Conservation (phyloP, 306 rosid species). For the Castanea sativa region DNA sequence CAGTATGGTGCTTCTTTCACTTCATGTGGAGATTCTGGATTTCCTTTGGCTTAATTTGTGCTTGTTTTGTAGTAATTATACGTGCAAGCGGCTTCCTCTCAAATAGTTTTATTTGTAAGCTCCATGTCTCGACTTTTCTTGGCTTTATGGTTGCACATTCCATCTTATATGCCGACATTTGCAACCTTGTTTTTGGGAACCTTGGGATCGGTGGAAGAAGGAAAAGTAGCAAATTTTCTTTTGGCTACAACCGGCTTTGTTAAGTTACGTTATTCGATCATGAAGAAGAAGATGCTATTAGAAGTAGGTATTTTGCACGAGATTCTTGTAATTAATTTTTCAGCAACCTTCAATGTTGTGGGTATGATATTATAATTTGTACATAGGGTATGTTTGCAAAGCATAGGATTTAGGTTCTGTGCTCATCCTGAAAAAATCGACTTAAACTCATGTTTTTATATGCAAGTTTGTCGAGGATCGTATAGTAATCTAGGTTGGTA, state of each 20-base stretch:
- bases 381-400: too few relatives aligned
- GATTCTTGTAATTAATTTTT: too few relatives aligned
- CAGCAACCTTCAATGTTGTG: too few relatives aligned
- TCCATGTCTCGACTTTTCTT: slow-evolving; percentile 4
- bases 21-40: slow-evolving; percentile 41
- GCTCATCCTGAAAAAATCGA: too few relatives aligned
- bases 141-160: neutral
- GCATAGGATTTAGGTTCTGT: too few relatives aligned
- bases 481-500: neutral
- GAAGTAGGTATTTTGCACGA: too few relatives aligned
- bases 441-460: too few relatives aligned
- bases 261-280: slow-evolving; percentile 58
- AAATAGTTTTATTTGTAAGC: slow-evolving; percentile 90
- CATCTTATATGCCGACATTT: slow-evolving; percentile 15
- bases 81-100: slow-evolving; percentile 91
- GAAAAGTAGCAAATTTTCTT: slow-evolving; percentile 88
- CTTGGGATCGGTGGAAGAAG: slow-evolving; percentile 89
- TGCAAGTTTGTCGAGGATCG: too few relatives aligned
- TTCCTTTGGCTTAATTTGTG: slow-evolving; percentile 41
- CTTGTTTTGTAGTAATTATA: slow-evolving; percentile 62
- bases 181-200: slow-evolving; percentile 15
- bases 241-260: slow-evolving; percentile 85
- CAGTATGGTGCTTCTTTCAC: slow-evolving; percentile 42
- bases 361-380: too few relatives aligned
- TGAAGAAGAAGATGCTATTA: too few relatives aligned